Conservation (phyloP, 352 stramenopile species). For the Phytophthora fragariae region DNA sequence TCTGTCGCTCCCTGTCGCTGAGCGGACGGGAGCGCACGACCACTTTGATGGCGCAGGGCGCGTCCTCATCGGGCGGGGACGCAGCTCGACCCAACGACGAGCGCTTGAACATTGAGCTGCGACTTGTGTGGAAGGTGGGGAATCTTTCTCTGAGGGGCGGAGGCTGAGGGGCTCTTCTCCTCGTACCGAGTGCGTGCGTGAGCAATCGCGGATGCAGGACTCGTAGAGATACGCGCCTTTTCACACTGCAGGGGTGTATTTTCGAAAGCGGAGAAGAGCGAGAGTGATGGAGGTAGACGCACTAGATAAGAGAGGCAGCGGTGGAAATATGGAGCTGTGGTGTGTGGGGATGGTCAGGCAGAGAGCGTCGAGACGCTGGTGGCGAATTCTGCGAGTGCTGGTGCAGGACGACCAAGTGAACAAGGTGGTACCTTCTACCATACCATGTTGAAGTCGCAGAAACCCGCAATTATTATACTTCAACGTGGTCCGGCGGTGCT, state of each 20-base stretch:
- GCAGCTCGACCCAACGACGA: not conserved
- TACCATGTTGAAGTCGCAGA: not conserved
- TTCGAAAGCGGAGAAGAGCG: not conserved
- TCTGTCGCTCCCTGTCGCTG: slow-evolving; percentile 60
- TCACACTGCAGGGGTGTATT: not conserved
- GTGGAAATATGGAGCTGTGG: not conserved
- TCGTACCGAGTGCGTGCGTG: not conserved
- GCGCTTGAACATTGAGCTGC: slow-evolving; percentile 17
- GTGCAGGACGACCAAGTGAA: no score
- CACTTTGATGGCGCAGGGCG: slow-evolving; percentile 72
- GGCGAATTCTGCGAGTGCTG: no score
- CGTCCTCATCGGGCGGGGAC: slow-evolving; percentile 20
- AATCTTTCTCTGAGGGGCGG: not conserved
- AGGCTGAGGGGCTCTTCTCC: not conserved
- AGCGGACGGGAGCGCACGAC: slow-evolving; percentile 77
- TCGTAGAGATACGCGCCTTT: not conserved
- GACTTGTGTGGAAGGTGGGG: not conserved
- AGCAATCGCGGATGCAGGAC: not conserved
- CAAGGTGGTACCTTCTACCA: not conserved
- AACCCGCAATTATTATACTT: not conserved
- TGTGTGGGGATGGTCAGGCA: not conserved
- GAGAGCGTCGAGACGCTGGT: not conserved
- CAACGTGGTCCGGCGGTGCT: not conserved
- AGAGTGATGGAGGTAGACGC: no score
- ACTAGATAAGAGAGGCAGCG: not conserved